Evolutionary conservation across 371 early-diverging fungal species (phyloP), one percentile per base, ranked within the genome.

Genomic region (Rhizopus stolonifer): DNA sequence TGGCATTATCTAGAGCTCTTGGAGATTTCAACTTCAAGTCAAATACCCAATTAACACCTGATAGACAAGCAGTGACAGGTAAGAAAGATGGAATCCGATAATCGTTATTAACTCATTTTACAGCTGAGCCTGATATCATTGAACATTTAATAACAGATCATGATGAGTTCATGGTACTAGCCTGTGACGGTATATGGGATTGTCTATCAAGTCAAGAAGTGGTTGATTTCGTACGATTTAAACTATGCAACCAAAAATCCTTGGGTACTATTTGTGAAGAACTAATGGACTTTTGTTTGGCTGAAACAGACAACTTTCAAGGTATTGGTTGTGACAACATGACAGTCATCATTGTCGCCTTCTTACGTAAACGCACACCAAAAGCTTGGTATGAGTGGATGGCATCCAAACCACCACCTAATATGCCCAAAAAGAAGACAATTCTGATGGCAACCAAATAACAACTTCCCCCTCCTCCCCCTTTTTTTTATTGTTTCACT

Each of bases 131-230:
- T 36, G 97, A 93, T 49, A 81, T 90, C 26, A 66, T 69, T 26
- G 77, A 80, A 52, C 78, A 77, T 61, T 53, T 68, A 51, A 57
- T 93, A 18, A 74, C 68, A n/a, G 80, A 77, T 18, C 75, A 81
- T 11, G 91, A 94, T 68, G 94, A 95, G 66, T 95, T 95, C 69
- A 61, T 95, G 31, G 89, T 95, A 17, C 44, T 96, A 24, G 97
- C 95, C 5, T 95, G 97, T 69, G 97, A 96, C 75, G 97, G 96
- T 32, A 95, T 94, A 54, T 96, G 96, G 96, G 96, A 96, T 69
- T 92, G 93, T 74, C 80, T 95, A 79, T 74, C 75, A 6, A 90
- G 88, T 60, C 91, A 94, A 61, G 81, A 92, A 56, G 94, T 90
- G 10, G 77, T 90, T 46, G 83, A 85, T 44, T 93, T 84, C 74